Evolutionary conservation across 331 rosid species (phyloP).

Genomic region (Malus hybrid): DNA sequence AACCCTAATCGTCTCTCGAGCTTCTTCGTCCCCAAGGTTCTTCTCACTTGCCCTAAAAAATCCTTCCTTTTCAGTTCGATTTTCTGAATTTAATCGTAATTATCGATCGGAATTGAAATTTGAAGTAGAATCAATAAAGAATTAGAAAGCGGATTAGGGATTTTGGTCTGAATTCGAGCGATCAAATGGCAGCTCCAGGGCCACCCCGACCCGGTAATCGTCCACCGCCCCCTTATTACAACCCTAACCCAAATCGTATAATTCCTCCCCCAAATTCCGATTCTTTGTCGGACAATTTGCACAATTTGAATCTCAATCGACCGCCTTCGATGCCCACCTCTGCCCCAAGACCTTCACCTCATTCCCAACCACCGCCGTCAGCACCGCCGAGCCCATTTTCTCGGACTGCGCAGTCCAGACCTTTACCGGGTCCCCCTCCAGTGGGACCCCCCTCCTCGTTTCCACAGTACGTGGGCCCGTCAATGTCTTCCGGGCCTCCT

Average conservation of each 20-base stretch:
- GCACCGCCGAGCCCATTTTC: constrained; percentile 40
- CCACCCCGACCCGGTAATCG: constrained; percentile 63
- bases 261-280: constrained; percentile 33
- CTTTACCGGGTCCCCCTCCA: constrained; percentile 14
- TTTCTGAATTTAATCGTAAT: neutral
- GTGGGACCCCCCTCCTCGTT: constrained; percentile 40
- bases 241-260: neutral
- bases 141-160: neutral
- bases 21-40: no score
- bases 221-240: constrained; percentile 47
- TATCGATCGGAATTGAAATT: neutral
- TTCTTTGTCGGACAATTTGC: constrained; percentile 44
- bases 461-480: constrained; percentile 24
- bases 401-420: constrained; percentile 50
- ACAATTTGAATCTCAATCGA: constrained; percentile 65
- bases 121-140: neutral
- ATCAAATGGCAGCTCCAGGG: constrained; percentile 72
- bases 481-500: constrained; percentile 63
- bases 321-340: constrained; percentile 51
- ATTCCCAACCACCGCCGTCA: constrained; percentile 39
- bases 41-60: neutral
- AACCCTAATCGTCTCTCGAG: no score
- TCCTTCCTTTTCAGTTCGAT: neutral
- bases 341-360: constrained; percentile 55
- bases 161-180: constrained; percentile 20